These are phyloP conservation scores for Blepharisma undulans DNA, from an alignment of 169 alveolate species.

Conservation along the genomic window DNA sequence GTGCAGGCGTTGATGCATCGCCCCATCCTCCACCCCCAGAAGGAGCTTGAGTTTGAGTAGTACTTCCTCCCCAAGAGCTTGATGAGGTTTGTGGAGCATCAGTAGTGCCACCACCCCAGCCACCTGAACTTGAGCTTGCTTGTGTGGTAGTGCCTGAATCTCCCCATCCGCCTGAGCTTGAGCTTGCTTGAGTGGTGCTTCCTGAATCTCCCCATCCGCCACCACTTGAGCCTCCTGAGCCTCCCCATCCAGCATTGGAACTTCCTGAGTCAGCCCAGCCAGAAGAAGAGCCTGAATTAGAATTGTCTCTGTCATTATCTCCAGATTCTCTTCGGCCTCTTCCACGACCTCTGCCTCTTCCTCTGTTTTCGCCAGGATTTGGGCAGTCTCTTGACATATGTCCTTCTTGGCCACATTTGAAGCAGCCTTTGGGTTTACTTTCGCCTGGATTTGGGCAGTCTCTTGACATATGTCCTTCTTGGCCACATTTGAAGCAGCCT, in stretches of 20 bases:
- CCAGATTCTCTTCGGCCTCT: not conserved
- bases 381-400: slow-evolving; percentile 50
- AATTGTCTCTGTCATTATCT: not conserved
- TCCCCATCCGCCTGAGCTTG: slow-evolving; percentile 4
- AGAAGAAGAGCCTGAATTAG: not conserved
- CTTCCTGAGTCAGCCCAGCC: slow-evolving; percentile 3
- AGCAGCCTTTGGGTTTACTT: not conserved
- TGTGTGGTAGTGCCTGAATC: not conserved
- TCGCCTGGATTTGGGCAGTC: slow-evolving; percentile 40
- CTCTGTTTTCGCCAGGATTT: not conserved
- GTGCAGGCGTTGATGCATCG: not conserved
- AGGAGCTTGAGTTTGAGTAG: not conserved
- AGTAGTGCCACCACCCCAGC: not conserved
- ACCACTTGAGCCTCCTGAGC: not conserved
- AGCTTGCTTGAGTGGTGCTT: not conserved
- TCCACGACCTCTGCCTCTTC: not conserved
- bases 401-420: slow-evolving; percentile 31
- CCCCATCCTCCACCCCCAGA: not conserved
- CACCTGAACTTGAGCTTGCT: slow-evolving; percentile 1
- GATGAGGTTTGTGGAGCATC: not conserved
- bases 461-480: slow-evolving; percentile 49
- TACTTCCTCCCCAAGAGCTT: not conserved
- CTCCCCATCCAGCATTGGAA: not conserved
- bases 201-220: not conserved
- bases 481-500: slow-evolving; percentile 44